Base-by-base conservation (phyloP, 2,329 filamentous ascomycete genomes). In the Periconia digitata region DNA sequence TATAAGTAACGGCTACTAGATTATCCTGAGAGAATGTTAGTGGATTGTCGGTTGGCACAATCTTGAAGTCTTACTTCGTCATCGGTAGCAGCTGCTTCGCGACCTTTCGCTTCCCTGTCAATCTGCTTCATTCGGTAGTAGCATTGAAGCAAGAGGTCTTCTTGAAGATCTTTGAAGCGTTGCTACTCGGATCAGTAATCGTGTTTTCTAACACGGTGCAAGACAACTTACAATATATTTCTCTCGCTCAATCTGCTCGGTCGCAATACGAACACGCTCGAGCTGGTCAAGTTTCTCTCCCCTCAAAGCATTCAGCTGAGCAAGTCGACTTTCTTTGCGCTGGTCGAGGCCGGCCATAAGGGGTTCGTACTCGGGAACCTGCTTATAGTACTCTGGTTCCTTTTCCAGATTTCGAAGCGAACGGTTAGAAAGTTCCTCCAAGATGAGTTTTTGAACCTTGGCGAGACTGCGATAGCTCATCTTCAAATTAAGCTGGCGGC, bases 401-500 rank as follows among this genome's bases (percentile, higher is more conserved):
- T 78, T 73, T 52, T 83, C 74, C 49, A 88, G 71, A 49, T 79
- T 76, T 41, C 83, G 80, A 49, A 86, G 71, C 43, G 75, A 79
- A 27, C 83, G 78, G 44, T 83, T 80, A 16, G 84, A 84, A 17
- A 90, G 75, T 62, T 88, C 85, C 49, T 84, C 82, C 13, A 88
- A 74, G 8, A 84, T 78, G 15, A 82, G 81, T 67, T 86, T 88
- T 58, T 87, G 71, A 23, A 80, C 76, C 57, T 82, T 79, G 49
- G 83, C 79, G 43, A 89, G 79, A 49, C 79, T 74, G n/a, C 82
- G 78, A 68, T 83, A 89, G 20, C 77, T 77, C 47, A 83, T 82
- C 67, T 86, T 86, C 59, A 89, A 75, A 58, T 86, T 80, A 56
- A 85, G 78, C 64, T 85, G 82, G 46, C 86, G 83, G 43, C 76